Percentiles rank a stretch among this genome's conserved stretches.
These are phyloP conservation scores for Suillus lakei DNA, from an alignment of 768 basidiomycete species.

Conservation along the genomic window DNA sequence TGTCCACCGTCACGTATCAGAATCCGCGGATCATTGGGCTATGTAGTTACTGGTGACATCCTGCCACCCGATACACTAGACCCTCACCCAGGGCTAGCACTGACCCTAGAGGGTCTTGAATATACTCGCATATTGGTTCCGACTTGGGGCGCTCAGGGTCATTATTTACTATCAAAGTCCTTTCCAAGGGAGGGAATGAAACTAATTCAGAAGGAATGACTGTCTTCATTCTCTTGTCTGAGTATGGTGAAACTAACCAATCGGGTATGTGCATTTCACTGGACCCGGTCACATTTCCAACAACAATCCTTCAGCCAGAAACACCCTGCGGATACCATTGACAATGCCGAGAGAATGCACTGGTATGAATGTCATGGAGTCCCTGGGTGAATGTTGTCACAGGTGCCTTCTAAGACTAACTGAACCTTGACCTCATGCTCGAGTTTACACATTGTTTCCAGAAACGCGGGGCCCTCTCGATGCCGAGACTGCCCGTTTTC, in stretches of 20 bases:
- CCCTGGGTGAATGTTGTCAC: slow-evolving; percentile 55
- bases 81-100: slow-evolving; percentile 35
- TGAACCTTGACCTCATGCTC: slow-evolving; percentile 54
- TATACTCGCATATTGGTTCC: slow-evolving; percentile 46
- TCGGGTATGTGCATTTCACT: slow-evolving; percentile 23
- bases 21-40: slow-evolving; percentile 10
- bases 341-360: slow-evolving; percentile 47
- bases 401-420: slow-evolving; percentile 47
- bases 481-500: slow-evolving; percentile 46
- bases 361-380: slow-evolving; percentile 57
- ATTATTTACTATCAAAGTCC: slow-evolving; percentile 50
- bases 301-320: slow-evolving; percentile 19
- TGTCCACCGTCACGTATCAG: slow-evolving; percentile 18
- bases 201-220: background rate
- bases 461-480: slow-evolving; percentile 33
- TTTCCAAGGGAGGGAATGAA: slow-evolving; percentile 41
- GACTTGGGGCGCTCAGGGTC: slow-evolving; percentile 36
- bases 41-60: slow-evolving; percentile 9
- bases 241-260: slow-evolving; percentile 36
- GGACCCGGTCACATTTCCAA: slow-evolving; percentile 2
- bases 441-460: slow-evolving; percentile 53
- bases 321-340: slow-evolving; percentile 33
- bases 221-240: background rate
- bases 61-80: slow-evolving; percentile 33
- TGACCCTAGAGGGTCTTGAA: slow-evolving; percentile 46